Percentiles rank a stretch among this genome's conserved stretches.
Evolutionary conservation across 305 asterid genomes (phyloP).

Genomic region (Fraxinus platypoda): DNA sequence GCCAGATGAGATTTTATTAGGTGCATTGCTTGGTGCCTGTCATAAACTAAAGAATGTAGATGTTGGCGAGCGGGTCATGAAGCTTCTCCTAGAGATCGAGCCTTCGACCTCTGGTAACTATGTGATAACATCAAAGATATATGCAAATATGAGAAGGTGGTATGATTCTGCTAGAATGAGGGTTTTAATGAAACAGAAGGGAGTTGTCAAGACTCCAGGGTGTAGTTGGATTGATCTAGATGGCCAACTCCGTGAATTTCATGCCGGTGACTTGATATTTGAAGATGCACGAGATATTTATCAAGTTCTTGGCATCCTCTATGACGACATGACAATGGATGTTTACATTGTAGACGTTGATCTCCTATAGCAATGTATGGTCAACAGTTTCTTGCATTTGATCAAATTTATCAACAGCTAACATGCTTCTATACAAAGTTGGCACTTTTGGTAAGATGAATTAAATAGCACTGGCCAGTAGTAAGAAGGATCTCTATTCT

Average conservation of each 20-base stretch:
- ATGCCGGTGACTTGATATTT: slow-evolving; percentile 52
- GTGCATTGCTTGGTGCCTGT: slow-evolving; percentile 77
- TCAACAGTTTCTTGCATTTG: background rate
- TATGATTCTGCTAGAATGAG: slow-evolving; percentile 77
- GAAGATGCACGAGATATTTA: slow-evolving; percentile 40
- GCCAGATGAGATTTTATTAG: slow-evolving; percentile 74
- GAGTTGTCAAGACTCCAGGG: slow-evolving; percentile 74
- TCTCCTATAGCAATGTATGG: background rate
- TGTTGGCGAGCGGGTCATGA: slow-evolving; percentile 63
- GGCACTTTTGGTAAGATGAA: background rate
- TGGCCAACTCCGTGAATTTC: slow-evolving; percentile 65
- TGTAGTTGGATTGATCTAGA: slow-evolving; percentile 86
- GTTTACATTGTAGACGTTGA: background rate
- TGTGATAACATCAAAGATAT: slow-evolving; percentile 63
- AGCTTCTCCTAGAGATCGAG: slow-evolving; percentile 61
- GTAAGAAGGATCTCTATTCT: background rate
- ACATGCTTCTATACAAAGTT: background rate
- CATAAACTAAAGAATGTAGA: slow-evolving; percentile 58
- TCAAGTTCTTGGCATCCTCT: slow-evolving; percentile 48
- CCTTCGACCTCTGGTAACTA: slow-evolving; percentile 79
- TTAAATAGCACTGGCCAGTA: background rate
- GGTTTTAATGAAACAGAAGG: slow-evolving; percentile 61
- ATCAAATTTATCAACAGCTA: background rate
- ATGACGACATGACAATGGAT: slow-evolving; percentile 48
- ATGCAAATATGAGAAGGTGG: slow-evolving; percentile 70